Evolutionary conservation across 2,329 filamentous ascomycete genomes (phyloP), one percentile per base, ranked within the genome.

Genomic region (Orbilia javanica): DNA sequence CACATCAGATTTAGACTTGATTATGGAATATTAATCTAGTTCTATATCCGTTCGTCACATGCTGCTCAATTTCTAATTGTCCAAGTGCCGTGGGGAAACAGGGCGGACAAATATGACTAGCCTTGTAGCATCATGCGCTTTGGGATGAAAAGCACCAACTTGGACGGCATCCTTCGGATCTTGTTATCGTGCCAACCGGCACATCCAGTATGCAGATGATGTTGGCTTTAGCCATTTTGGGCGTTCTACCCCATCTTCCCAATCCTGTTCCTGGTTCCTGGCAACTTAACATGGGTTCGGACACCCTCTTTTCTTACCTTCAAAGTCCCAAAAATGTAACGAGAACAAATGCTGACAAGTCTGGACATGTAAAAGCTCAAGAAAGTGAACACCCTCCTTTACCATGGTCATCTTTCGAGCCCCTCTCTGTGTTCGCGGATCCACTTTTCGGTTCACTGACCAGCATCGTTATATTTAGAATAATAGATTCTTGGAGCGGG

Each of bases 201-300:
- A 71, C 44, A 77, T 77, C 57, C 71, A 63, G 64, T 50, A 62
- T 76, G 65, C 73, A 71, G 42, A 77, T 50, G 66, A 71, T 63
- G 73, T 52, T 66, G 42, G 73, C 60, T 60, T 60, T 77, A 77
- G 60, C 73, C 73, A 68, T 50, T 77, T 77, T 68, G 73, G 73
- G 73, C 18, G 39, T 46, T 50, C 60, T 67, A 70, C 66, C 73
- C 73, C 62, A 66, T 66, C 44, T 71, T 62, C 73, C 60, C 60
- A 57, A 60, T 62, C 57, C 20, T 77, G 73, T 77, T 77, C 73
- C 73, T 77, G 73, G 73, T 77, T 77, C 73, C 73, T 77, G 73
- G 73, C 73, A 77, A 77, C 67, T 66, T 66, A 52, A 70, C 73
- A 77, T 77, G 73, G 73, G 66, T 71, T 48, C n/a, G 31, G 66